Evolutionary conservation across 2,329 filamentous ascomycete species (phyloP), one percentile per base, ranked within the genome.

Genomic region (Penicillium nordicum): DNA sequence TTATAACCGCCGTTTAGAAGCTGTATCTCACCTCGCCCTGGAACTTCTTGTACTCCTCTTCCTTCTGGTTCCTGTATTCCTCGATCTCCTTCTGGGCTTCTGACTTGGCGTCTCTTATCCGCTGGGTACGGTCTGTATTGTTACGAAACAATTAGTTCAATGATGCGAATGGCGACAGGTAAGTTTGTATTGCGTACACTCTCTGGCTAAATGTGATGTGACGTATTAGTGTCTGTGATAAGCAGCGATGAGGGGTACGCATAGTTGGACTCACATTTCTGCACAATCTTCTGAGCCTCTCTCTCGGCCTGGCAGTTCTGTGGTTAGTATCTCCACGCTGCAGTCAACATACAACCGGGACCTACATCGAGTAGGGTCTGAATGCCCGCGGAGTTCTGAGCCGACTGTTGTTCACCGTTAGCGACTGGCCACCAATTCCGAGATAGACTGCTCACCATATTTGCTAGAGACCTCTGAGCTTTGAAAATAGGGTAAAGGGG

Each of bases 81-180:
- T 96, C 90, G 71, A 99, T 96, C 76, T 99, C 93, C 79, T 96
- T 96, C 80, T 97, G 95, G 61, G 94, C 94, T 78, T 99, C 94
- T 72, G 90, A 87, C 72, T 93, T 90, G 62, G 94, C 94, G 80
- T 97, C 94, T 79, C 91, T 96, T 78, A 99, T 91, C 73, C 92
- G 88, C 83, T 97, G 97, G 61, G 94, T 97, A 72, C 94, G 92
- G 83, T 92, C 89, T 92, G 66, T 59, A 49, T 27, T 8, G 16
- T 46, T 21, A 18, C 25, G 29, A 34, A 21, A 21, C 27, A 4
- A 60, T 67, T 52, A 65, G 59, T 45, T 46, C 18, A 25, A 32
- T 14, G 32, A 27, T 40, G 53, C 58, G 48, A 60, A 58, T 53
- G 42, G 23, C 45, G 44, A 38, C 46, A 34, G 49, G 53, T 41